phyloP scores from a whole-genome alignment of 1,284 basidiomycete species.

The Tylopilus orsonianus region DNA sequence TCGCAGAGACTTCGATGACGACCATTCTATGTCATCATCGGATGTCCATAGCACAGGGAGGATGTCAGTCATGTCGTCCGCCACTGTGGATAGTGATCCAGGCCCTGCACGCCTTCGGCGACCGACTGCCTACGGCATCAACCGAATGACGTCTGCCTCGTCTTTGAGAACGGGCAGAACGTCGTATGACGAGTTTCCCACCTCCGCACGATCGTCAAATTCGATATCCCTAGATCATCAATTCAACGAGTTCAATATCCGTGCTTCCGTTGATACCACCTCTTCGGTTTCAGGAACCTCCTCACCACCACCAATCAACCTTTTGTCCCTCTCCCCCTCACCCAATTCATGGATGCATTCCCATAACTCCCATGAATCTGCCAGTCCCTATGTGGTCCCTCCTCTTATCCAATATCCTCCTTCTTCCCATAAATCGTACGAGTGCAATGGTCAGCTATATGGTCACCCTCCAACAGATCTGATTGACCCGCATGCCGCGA shows the following conservation, averaged over 20 bases:
- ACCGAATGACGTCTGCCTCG: conserved; percentile 72
- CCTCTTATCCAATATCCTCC: conserved; percentile 41
- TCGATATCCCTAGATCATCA: conserved; percentile 82
- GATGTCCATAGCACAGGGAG: conserved; percentile 72
- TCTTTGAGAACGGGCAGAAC: conserved; percentile 59
- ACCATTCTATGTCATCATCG: conserved; percentile 87
- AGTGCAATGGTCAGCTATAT: conserved; percentile 41
- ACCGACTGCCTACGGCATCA: conserved; percentile 61
- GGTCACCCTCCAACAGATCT: conserved; percentile 51
- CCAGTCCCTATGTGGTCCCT: conserved; percentile 36
- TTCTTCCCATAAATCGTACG: conserved; percentile 36
- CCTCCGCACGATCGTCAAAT: conserved; percentile 76
- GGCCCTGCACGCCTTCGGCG: conserved; percentile 69
- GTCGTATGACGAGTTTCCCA: conserved; percentile 69
- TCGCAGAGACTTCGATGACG: conserved; percentile 82
- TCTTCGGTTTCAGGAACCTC: conserved; percentile 60
- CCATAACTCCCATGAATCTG: conserved; percentile 43
- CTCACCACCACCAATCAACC: conserved; percentile 73
- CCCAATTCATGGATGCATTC: conserved; percentile 52
- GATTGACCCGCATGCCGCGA: conserved; percentile 60
- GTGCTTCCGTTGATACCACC: conserved; percentile 67
- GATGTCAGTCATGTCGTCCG: conserved; percentile 74
- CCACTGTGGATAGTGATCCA: conserved; percentile 81
- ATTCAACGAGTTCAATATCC: conserved; percentile 71
- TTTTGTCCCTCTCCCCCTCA: conserved; percentile 64